phyloP scores from a whole-genome alignment of 176 grass and related monocot species.

The Secale cereale region DNA sequence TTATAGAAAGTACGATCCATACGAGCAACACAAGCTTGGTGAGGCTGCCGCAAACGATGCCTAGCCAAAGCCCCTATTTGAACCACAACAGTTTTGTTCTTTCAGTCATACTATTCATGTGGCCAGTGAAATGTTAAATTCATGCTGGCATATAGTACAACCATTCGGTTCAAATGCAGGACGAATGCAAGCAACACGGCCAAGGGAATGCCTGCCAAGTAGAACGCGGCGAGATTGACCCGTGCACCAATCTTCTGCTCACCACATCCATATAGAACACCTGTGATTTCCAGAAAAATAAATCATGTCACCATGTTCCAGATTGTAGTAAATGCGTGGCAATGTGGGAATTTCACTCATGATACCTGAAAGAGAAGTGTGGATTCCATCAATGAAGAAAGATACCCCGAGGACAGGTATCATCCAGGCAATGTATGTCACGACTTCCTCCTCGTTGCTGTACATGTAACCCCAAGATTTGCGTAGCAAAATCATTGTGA shows the following conservation, averaged over 20 bases:
- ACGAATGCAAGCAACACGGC: slow-evolving; percentile 16
- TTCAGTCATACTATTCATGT: not conserved
- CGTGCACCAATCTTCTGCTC: slow-evolving; percentile 20
- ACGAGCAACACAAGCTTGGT: not conserved
- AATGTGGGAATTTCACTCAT: not conserved
- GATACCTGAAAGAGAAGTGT: not conserved
- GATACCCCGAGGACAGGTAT: not conserved
- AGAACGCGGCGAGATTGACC: slow-evolving; percentile 21
- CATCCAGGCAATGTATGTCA: not conserved
- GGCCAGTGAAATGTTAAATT: no score
- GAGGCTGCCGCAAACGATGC: not conserved
- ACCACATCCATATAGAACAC: slow-evolving; percentile 22
- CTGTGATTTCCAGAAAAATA: not conserved
- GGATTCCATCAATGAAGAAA: slow-evolving; percentile 2
- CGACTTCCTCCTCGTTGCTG: slow-evolving; percentile 2
- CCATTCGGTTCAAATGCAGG: slow-evolving; percentile 31
- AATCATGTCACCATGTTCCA: no score
- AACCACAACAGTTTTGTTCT: not conserved
- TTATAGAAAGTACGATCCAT: not conserved
- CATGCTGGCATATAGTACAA: not conserved
- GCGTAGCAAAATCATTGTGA: slow-evolving; percentile 6
- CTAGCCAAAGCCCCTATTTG: not conserved
- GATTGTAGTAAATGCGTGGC: no score
- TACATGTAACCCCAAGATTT: slow-evolving; percentile 2
- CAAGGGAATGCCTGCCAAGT: slow-evolving; percentile 32